Evolutionary conservation across 129 eudicot species (phyloP), one percentile per base, ranked within the genome.

Genomic region (Pseudognaphalium luteoalbum): DNA sequence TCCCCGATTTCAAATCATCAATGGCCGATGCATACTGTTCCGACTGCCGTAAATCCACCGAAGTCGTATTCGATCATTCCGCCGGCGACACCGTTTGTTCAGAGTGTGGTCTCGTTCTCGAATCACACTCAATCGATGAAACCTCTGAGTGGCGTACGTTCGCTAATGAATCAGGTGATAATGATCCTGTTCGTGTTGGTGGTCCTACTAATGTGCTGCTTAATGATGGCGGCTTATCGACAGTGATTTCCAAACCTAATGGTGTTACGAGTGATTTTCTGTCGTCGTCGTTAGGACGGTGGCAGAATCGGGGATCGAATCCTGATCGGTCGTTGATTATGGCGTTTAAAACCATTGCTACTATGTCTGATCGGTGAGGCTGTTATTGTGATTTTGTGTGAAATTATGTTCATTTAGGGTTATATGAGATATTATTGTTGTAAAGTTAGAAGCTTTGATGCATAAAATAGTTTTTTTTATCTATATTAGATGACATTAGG

Each of bases 131-230:
- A 37, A 93, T 93, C 54, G 96, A 93, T 29, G 96, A 93, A 85
- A 90, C 94, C 2, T 90, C 95, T 35, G 96, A 93, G 92, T 93
- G 92, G 98, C 78, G 98, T 21, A 90, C 90, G 11, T 92, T 92
- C 74, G 95, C 98, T 41, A 89, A 92, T 56, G 96, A 92, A 70
- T 90, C 94, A 0, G 89, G 90, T 3, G 95, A 93, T 35, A 89
- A 88, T 62, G 98, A 93, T 78, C 96, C 96, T 7, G 86, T 83
- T 41, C 98, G 98, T 81, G 96, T 92, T 32, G 98, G 96, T 30
- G 98, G 90, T 0, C 92, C 96, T 6, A 83, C 83, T 3, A 93
- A 93, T 66, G 91, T 90, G 6, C 81, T 93, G 2, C 81, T 92
- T 0, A 74, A 87, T 25, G 96, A 93, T 29, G 89, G 87, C 41